Evolutionary conservation across 2,329 filamentous ascomycete species (phyloP), one percentile per base, ranked within the genome.

Genomic region (Ceratocystis papillata): DNA sequence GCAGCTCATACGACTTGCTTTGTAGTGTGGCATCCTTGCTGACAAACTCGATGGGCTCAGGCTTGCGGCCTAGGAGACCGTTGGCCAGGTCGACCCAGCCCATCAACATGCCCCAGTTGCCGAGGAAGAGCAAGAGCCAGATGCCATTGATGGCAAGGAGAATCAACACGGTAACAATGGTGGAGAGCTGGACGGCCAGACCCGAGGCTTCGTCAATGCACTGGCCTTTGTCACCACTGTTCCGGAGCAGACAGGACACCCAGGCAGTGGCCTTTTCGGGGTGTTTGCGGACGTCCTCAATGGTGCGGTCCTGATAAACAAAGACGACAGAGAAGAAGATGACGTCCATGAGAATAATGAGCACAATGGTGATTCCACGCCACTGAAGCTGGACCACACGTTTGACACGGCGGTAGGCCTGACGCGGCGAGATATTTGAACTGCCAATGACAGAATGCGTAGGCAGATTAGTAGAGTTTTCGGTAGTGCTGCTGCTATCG

Each of bases 271-370:
- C 83, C 30, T 83, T 80, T 0, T 37, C 69, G 0, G 78, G 77
- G 64, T 87, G 72, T 45, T 84, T 80, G 48, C 82, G 80, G 22
- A 82, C 76, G 2, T 82, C 81, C 64, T 83, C 77, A 12, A 89
- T 81, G 25, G 88, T 82, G 71, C 87, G 87, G 75, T 96, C 89
- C 72, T 96, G 83, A 73, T 90, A 89, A 62, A 97, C 87, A 73
- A 97, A 97, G 65, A 96, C 83, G 59, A 96, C 80, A 1, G 92
- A 87, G 76, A 97, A 96, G 80, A 96, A 96, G 72, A 96, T 86
- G 69, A 97, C 90, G 73, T 97, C 92, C 68, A 85, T 83, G 67
- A 96, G 83, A 70, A 97, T 96, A 73, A 96, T 87, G 64, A 95
- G 79, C 15, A 96, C 91, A 68, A 97, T 89, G 55, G 86, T 84